Base-by-base conservation (phyloP, 306 rosid species). In the Sindora glabra region DNA sequence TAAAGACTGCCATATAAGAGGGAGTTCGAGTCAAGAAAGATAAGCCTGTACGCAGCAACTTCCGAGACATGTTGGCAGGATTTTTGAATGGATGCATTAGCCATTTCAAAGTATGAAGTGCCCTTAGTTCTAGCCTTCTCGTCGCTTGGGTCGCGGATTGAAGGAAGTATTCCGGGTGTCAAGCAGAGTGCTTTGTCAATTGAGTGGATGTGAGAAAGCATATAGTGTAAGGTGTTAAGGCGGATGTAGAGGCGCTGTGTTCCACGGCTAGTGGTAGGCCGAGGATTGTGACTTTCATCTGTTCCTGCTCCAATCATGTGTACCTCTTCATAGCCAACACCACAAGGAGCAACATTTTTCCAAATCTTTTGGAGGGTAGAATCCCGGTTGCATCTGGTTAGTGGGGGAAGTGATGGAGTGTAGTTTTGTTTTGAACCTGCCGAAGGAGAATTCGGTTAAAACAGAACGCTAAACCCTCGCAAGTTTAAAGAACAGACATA, bases 371-470 rank as follows among this genome's bases (percentile, higher is more conserved):
- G 21, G 17, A 92, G 46, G 80, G 72, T 86, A 6, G 99, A 92
- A 59, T 79, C 94, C 2, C 81, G 56, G 64, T 68, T 92, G 90
- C 99, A 89, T 61, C 99, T 75, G 0, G 95, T 92, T 62, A 92
- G 68, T 18, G 99, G 78, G 1, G 99, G 99, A 54, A 92, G 91
- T 45, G 81, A 17, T 1, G 96, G 99, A 58, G 89, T 69, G 38
- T 92, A 92, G 66, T 71, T 92, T 50, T 84, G 89, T 50, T 80
- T 92, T 56, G 96, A 64, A 70, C 96, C 99, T 92, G n/a, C n/a
- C n/a, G 85, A 74, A 68, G 69, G 41, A 33, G 1, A 12, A 15
- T n/a, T n/a, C n/a, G n/a, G n/a, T n/a, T n/a, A n/a, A n/a, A n/a
- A n/a, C n/a, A n/a, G n/a, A n/a, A n/a, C n/a, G n/a, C n/a, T n/a